Conservation (phyloP, 768 basidiomycete species). For the Daedaleopsis sinensis region DNA sequence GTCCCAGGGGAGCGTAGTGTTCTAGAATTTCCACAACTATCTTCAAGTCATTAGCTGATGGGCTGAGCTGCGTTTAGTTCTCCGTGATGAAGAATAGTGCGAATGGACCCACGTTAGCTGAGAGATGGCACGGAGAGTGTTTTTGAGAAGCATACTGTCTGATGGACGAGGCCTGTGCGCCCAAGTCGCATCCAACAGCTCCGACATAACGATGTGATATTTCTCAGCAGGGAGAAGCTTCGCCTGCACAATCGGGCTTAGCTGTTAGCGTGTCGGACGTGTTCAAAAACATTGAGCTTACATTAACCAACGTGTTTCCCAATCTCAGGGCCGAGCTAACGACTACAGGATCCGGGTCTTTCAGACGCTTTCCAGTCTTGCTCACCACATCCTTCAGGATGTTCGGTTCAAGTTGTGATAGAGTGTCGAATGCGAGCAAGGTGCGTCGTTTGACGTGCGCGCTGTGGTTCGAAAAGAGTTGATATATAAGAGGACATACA, state of each 20-base stretch:
- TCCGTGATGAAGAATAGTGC: background rate
- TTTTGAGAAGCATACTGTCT: constrained; percentile 17
- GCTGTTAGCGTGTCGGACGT: background rate
- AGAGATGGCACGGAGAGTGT: constrained; percentile 16
- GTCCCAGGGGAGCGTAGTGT: constrained; percentile 1
- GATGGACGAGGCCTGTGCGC: constrained; percentile 7
- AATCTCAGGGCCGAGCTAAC: constrained; percentile 48
- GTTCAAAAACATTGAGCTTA: constrained; percentile 21
- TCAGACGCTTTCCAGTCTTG: constrained; percentile 43
- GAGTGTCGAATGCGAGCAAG: constrained; percentile 56
- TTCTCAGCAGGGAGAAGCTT: constrained; percentile 22
- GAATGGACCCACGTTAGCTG: constrained; percentile 18
- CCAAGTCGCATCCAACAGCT: constrained; percentile 21
- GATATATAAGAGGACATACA: constrained; percentile 3
- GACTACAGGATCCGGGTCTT: constrained; percentile 48
- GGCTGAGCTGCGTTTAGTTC: constrained; percentile 5
- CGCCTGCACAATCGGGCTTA: constrained; percentile 10
- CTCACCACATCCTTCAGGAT: constrained; percentile 46
- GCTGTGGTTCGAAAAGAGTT: constrained; percentile 37
- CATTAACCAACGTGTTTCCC: constrained; percentile 30
- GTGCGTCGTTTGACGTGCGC: constrained; percentile 62
- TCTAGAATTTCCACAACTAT: constrained; percentile 20
- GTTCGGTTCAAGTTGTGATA: constrained; percentile 50
- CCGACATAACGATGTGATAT: constrained; percentile 12
- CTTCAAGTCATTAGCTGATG: constrained; percentile 15